phyloP scores from a whole-genome alignment of 1,284 basidiomycete genomes.

The Ustilago sp. region DNA sequence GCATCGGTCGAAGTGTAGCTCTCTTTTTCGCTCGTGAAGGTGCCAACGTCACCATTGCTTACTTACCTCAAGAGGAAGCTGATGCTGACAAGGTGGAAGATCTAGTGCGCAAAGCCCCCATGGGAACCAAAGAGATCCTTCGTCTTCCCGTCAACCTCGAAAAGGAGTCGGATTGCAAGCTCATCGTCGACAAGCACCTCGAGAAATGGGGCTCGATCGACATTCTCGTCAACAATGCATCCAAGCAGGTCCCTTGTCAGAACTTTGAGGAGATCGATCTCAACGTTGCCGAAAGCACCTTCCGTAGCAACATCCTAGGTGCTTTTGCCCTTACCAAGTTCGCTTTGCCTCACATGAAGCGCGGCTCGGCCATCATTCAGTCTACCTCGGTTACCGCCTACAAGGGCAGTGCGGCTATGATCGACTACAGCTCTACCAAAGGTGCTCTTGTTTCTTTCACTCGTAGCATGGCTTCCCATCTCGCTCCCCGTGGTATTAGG shows the following conservation, averaged over 20 bases:
- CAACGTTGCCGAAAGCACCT: slow-evolving; percentile 48
- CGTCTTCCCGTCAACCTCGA: slow-evolving; percentile 73
- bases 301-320: slow-evolving; percentile 57
- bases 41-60: slow-evolving; percentile 76
- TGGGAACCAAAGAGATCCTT: slow-evolving; percentile 68
- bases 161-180: slow-evolving; percentile 68
- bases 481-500: slow-evolving; percentile 75
- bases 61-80: slow-evolving; percentile 75
- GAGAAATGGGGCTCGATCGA: slow-evolving; percentile 66
- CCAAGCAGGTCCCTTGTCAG: slow-evolving; percentile 74
- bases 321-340: slow-evolving; percentile 61
- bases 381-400: slow-evolving; percentile 77
- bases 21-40: slow-evolving; percentile 78
- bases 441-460: slow-evolving; percentile 72
- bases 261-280: slow-evolving; percentile 61
- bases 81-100: slow-evolving; percentile 70
- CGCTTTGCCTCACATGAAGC: slow-evolving; percentile 76
- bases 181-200: slow-evolving; percentile 74
- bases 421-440: slow-evolving; percentile 75
- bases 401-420: slow-evolving; percentile 71
- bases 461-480: slow-evolving; percentile 74
- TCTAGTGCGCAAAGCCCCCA: slow-evolving; percentile 49
- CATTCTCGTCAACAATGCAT: slow-evolving; percentile 75
- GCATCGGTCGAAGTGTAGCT: slow-evolving; percentile 76
- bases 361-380: slow-evolving; percentile 77